Conservation (phyloP, 2,329 filamentous ascomycete genomes). For the Xylariaceae sp. region DNA sequence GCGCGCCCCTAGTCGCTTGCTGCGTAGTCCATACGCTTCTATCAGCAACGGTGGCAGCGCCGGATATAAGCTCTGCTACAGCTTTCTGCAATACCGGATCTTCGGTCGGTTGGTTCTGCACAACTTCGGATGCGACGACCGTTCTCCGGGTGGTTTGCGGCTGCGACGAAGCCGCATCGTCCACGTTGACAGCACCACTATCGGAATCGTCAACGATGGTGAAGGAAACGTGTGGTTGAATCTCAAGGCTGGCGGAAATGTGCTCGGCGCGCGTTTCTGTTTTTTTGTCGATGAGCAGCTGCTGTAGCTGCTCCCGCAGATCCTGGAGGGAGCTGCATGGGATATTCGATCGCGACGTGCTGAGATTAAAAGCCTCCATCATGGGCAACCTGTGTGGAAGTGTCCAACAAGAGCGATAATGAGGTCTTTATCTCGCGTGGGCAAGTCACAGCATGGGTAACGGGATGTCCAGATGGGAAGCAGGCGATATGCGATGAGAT, state of each 20-base stretch:
- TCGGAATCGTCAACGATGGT: slow-evolving; percentile 37
- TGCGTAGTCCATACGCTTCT: slow-evolving; percentile 45
- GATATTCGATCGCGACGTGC: slow-evolving; percentile 28
- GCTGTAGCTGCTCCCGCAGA: slow-evolving; percentile 42
- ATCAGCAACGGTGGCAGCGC: slow-evolving; percentile 41
- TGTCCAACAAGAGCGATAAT: neutral
- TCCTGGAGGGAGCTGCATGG: slow-evolving; percentile 41
- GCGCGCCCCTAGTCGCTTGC: slow-evolving; percentile 39
- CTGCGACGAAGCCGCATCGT: slow-evolving; percentile 25
- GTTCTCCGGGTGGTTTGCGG: slow-evolving; percentile 30
- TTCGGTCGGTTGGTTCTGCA: slow-evolving; percentile 46
- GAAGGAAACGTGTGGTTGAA: slow-evolving; percentile 43
- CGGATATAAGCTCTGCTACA: slow-evolving; percentile 46
- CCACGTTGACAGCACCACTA: slow-evolving; percentile 31
- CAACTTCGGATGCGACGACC: slow-evolving; percentile 41
- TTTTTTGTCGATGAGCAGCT: slow-evolving; percentile 38
- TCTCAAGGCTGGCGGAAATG: slow-evolving; percentile 42
- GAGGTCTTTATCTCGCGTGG: neutral
- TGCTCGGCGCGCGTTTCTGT: slow-evolving; percentile 47
- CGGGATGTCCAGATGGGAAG: neutral
- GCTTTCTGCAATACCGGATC: slow-evolving; percentile 45
- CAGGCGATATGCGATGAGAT: neutral
- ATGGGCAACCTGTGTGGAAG: neutral
- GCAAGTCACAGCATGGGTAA: neutral
- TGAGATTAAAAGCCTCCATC: slow-evolving; percentile 32